phyloP scores from a whole-genome alignment of 805 yeast genomes.

The Groenewaldozyma salmanticensis region DNA sequence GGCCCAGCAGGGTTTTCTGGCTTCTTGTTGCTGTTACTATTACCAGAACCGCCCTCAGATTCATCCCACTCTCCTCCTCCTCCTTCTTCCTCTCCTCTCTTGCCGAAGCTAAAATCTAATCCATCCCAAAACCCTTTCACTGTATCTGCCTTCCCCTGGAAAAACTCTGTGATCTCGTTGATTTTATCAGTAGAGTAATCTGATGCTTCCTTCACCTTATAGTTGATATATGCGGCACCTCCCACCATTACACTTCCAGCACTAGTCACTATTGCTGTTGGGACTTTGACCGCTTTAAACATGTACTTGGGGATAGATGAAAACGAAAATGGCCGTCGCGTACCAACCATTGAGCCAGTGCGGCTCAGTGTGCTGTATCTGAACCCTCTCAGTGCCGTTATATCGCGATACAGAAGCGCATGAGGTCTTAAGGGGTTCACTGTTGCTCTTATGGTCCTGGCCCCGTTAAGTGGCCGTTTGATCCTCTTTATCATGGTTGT shows the following conservation, averaged over 20 bases:
- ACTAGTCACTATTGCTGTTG: slow-evolving; percentile 55
- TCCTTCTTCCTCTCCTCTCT: slow-evolving; percentile 10
- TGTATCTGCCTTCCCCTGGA: slow-evolving; percentile 29
- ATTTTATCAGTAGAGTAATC: slow-evolving; percentile 59
- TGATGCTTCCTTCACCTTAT: slow-evolving; percentile 83
- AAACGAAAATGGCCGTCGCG: background rate
- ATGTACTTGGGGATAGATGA: slow-evolving; percentile 14
- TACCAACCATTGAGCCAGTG: background rate
- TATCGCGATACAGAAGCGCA: background rate
- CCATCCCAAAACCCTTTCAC: slow-evolving; percentile 44
- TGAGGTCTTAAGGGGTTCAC: too few species aligned
- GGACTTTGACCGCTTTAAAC: slow-evolving; percentile 28
- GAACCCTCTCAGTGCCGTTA: slow-evolving; percentile 3
- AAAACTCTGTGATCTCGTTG: slow-evolving; percentile 45
- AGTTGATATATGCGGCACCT: slow-evolving; percentile 85
- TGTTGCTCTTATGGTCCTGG: too few species aligned
- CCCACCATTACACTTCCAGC: slow-evolving; percentile 85
- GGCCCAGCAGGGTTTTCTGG: slow-evolving; percentile 29
- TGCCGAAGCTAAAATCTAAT: slow-evolving; percentile 12
- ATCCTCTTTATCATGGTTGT: too few species aligned
- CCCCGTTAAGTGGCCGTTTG: too few species aligned
- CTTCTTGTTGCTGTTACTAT: slow-evolving; percentile 21
- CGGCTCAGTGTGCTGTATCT: background rate
- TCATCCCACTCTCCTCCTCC: slow-evolving; percentile 4
- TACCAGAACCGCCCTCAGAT: slow-evolving; percentile 20